A percentile compares a stretch with the other conserved stretches of the same genome.
Evolutionary conservation across 768 basidiomycete genomes (phyloP).

Genomic region (Russula emetica): DNA sequence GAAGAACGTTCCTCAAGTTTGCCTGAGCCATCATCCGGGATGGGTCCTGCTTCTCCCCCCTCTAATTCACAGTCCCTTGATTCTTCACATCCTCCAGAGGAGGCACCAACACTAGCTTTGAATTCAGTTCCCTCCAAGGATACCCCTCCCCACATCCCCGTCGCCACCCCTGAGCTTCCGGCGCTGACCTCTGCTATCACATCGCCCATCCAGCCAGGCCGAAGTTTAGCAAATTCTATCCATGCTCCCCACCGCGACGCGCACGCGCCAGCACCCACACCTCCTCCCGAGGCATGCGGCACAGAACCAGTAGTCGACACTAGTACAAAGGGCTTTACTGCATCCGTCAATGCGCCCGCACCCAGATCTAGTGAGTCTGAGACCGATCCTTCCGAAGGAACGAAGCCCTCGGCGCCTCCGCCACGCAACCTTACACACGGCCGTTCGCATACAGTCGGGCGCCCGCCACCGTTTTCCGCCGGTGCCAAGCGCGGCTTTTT

Average conservation of each 20-base stretch:
- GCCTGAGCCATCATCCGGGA: background rate
- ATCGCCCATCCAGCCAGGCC: slow-evolving; percentile 5
- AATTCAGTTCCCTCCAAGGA: slow-evolving; percentile 1
- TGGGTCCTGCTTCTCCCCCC: background rate
- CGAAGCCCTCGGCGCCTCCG: slow-evolving; percentile 31
- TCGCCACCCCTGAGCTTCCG: background rate
- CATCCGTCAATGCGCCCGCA: slow-evolving; percentile 61
- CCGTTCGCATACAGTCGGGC: slow-evolving; percentile 56
- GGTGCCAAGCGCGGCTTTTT: slow-evolving; percentile 28
- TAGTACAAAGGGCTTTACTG: slow-evolving; percentile 38
- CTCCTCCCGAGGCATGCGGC: background rate
- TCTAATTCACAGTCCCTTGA: background rate
- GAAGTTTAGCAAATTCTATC: slow-evolving; percentile 3
- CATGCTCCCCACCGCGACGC: background rate
- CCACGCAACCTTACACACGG: slow-evolving; percentile 42
- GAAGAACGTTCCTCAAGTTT: background rate
- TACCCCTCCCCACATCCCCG: background rate
- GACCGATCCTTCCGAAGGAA: background rate
- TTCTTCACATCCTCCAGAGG: slow-evolving; percentile 8
- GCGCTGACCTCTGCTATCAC: background rate
- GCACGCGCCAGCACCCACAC: background rate
- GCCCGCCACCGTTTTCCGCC: slow-evolving; percentile 29
- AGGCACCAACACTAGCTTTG: background rate
- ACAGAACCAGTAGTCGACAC: background rate
- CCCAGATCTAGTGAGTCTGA: slow-evolving; percentile 34